These are phyloP conservation scores for Inonotus hispidus DNA, from an alignment of 1,284 basidiomycete genomes.

Conservation along the genomic window DNA sequence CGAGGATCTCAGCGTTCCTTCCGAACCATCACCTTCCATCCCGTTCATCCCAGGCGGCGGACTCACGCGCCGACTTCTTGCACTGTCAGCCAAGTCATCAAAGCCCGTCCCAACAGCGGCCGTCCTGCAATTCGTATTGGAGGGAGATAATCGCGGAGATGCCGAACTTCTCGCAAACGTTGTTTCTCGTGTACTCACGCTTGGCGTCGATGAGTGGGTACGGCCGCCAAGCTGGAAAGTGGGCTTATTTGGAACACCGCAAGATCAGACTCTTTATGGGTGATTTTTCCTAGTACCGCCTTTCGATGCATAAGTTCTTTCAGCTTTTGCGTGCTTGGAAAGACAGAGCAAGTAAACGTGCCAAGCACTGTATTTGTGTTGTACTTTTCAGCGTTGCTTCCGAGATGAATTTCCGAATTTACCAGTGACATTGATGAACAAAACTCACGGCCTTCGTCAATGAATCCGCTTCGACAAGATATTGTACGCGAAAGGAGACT, in stretches of 20 bases:
- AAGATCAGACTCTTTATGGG: constrained; percentile 66
- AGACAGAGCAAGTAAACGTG: too few relatives aligned
- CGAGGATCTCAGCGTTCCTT: constrained; percentile 24
- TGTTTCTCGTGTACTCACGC: constrained; percentile 43
- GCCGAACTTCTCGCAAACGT: constrained; percentile 57
- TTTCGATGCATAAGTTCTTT: neutral
- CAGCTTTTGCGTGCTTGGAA: neutral
- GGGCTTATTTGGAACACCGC: constrained; percentile 67
- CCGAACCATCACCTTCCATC: constrained; percentile 30
- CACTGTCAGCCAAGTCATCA: constrained; percentile 34
- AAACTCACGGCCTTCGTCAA: too few relatives aligned
- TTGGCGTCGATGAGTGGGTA: constrained; percentile 40
- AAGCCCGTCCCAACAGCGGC: constrained; percentile 42
- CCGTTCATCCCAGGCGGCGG: constrained; percentile 76
- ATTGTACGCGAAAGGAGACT: too few relatives aligned
- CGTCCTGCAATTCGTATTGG: constrained; percentile 63
- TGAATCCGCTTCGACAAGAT: too few relatives aligned
- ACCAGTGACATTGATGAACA: too few relatives aligned
- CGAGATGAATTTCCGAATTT: too few relatives aligned
- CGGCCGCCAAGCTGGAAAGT: constrained; percentile 60
- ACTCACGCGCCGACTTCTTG: constrained; percentile 59
- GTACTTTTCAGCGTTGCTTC: too few relatives aligned
- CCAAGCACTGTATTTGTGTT: too few relatives aligned
- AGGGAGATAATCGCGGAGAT: constrained; percentile 76
- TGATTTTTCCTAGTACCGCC: constrained; percentile 26